Base-by-base conservation (phyloP, 2,329 filamentous ascomycete species). In the Tolypocladium ovalisporum region DNA sequence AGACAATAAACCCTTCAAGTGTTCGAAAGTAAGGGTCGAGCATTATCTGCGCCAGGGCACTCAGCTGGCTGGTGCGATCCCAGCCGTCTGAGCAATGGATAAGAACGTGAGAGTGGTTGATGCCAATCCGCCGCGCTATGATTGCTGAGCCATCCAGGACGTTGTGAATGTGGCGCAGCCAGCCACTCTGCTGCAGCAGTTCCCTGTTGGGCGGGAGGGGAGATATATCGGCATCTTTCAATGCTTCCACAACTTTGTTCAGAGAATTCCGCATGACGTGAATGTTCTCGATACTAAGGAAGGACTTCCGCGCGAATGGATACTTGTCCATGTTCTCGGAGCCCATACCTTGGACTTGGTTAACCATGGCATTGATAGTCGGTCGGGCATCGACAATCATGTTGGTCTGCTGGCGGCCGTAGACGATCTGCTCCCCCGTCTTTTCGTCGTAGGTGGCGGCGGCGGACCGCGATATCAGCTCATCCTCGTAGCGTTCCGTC, bases 241-340 rank as follows among this genome's bases (percentile, higher is more conserved):
- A 76, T 3, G 90, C 88, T 61, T 96, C 92, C 56, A 97, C 79
- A 24, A 99, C 88, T 63, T 87, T 93, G 64, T 88, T 86, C 37
- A 99, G 78, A 1, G 93, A 97, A 60, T 88, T 88, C 58, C 94
- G 83, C 94, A 99, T 99, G 61, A 97, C 91, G 68, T 99, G 94
- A 59, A 99, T 97, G 69, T 99, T 99, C 70, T 95, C 93, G 66
- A 99, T 99, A 61, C 90, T 94, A 57, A 99, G 81, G 68, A 95
- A 99, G 35, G 88, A 87, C 72, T 97, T 96, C 59, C 87, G 87
- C 19, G 91, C 90, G 66, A 92, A 93, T 60, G 88, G 90, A 75
- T 99, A 99, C 72, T 96, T 88, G 62, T 96, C 90, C 89, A 97
- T 97, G 66, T 97, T 96, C 72, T 99, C 94, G 0, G 93, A 96